Evolutionary conservation across 2,329 filamentous ascomycete genomes (phyloP).

Genomic region (Cyanodermella asteris): DNA sequence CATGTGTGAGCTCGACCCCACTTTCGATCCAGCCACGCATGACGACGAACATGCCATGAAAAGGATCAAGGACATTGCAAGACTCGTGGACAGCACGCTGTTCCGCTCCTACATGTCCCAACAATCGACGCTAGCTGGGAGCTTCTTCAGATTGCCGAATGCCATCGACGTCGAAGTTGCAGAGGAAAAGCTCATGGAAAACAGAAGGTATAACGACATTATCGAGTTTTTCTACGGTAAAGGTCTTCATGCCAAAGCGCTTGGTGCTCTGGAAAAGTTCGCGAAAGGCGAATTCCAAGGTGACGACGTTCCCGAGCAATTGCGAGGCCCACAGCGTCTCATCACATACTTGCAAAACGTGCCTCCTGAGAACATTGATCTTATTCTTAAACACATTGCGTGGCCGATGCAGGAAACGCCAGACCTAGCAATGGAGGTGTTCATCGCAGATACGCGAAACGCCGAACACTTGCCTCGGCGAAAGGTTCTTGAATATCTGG

Average conservation of each 20-base stretch:
- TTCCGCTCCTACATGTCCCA: constrained; percentile 93
- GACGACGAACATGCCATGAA: too few relatives aligned
- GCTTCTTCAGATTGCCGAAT: constrained; percentile 85
- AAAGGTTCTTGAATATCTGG: constrained; percentile 52
- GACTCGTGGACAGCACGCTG: constrained; percentile 75
- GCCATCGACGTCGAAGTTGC: constrained; percentile 94
- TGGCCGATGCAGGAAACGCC: constrained; percentile 64
- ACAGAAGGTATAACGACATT: constrained; percentile 71
- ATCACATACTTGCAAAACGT: constrained; percentile 79
- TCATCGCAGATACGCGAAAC: constrained; percentile 82
- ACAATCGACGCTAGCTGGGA: constrained; percentile 60
- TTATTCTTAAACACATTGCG: constrained; percentile 75
- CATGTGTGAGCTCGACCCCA: too few relatives aligned
- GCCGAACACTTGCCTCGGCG: constrained; percentile 71
- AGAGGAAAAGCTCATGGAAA: constrained; percentile 76
- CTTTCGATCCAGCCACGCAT: too few relatives aligned
- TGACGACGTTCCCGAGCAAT: constrained; percentile 21
- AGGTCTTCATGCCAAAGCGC: constrained; percentile 67
- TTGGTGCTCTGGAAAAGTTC: constrained; percentile 64
- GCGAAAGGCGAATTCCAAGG: constrained; percentile 35
- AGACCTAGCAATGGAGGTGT: constrained; percentile 71
- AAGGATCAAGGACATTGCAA: too few relatives aligned
- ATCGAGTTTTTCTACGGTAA: constrained; percentile 98
- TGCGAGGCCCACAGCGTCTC: constrained; percentile 66
- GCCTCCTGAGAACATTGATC: constrained; percentile 66